Base-by-base conservation (phyloP, 2,329 filamentous ascomycete genomes). In the Ophidiomyces ophidiicola region DNA sequence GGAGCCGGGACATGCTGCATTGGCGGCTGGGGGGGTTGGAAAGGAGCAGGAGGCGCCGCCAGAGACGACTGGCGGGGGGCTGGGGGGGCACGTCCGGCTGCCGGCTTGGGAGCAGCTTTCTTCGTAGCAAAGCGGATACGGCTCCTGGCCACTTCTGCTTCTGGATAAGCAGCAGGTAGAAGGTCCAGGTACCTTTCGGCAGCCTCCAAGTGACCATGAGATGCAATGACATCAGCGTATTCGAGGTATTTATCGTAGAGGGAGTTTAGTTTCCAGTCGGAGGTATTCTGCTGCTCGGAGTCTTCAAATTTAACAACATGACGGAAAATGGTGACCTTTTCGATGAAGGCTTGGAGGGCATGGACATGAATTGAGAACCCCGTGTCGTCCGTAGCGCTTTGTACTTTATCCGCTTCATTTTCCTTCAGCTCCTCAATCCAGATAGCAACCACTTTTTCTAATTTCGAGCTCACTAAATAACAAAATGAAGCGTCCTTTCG, bases 241-340 rank as follows among this genome's bases (percentile, higher is more conserved):
- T 98, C 90, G 19, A 82, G 80, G 57, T 98, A 98, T 63, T 94
- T 94, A 58, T 86, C 80, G 60, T 98, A 98, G 38, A 98, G 68
- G 2, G 79, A 71, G 25, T 78, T 73, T 44, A 98, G 76, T 64
- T 93, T 94, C 88, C 88, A 98, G 50, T 80, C 83, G 1, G 78
- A 78, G 6, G 74, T 69, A 50, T 83, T 74, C 32, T 66, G 64
- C 47, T 75, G 74, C 54, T 94, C 86, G 6, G 65, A 62, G 56
- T 98, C 90, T 51, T 82, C 68, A 67, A 94, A 98, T 54, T 88
- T 86, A 46, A 86, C 87, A 30, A 94, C 87, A 50, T 90, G 76
- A 39, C 90, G 80, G 77, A 98, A 98, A 39, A 98, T 76, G 0
- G 87, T 93, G 32, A 98, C 90, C 69, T 98, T 98, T 65, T 98